Conservation (phyloP, 2,329 filamentous ascomycete species). For the Hawksworthiomyces lignivorus region DNA sequence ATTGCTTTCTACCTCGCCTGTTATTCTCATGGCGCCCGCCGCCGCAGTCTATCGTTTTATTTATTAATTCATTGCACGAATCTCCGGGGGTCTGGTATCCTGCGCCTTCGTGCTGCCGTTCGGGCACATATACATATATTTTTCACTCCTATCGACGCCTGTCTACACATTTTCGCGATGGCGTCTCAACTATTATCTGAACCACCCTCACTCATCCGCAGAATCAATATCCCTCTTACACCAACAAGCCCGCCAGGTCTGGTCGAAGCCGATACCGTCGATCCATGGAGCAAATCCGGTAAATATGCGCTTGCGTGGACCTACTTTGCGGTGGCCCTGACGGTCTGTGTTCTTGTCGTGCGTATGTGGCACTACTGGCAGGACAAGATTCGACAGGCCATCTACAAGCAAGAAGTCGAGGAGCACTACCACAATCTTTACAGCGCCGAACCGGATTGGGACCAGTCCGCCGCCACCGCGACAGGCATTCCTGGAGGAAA, state of each 20-base stretch:
- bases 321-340: constrained; percentile 72
- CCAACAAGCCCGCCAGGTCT: constrained; percentile 53
- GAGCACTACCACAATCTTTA: constrained; percentile 52
- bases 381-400: constrained; percentile 83
- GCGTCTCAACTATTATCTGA: neutral
- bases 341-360: constrained; percentile 58
- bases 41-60: constrained; percentile 8
- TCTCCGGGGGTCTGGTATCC: constrained; percentile 11
- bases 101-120: neutral
- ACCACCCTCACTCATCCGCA: constrained; percentile 38
- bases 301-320: constrained; percentile 87
- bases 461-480: constrained; percentile 35
- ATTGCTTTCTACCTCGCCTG: neutral
- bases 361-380: constrained; percentile 85
- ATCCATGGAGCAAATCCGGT: constrained; percentile 73
- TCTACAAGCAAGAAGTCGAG: constrained; percentile 76
- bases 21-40: constrained; percentile 5
- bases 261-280: constrained; percentile 55
- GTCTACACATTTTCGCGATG: neutral
- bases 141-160: neutral
- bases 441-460: constrained; percentile 41
- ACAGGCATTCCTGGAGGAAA: constrained; percentile 24
- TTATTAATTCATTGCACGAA: constrained; percentile 1
- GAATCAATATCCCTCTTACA: constrained; percentile 54
- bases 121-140: neutral